These are phyloP conservation scores for Cladophialophora bantiana DNA, from an alignment of 2,329 filamentous ascomycete genomes.

Conservation along the genomic window DNA sequence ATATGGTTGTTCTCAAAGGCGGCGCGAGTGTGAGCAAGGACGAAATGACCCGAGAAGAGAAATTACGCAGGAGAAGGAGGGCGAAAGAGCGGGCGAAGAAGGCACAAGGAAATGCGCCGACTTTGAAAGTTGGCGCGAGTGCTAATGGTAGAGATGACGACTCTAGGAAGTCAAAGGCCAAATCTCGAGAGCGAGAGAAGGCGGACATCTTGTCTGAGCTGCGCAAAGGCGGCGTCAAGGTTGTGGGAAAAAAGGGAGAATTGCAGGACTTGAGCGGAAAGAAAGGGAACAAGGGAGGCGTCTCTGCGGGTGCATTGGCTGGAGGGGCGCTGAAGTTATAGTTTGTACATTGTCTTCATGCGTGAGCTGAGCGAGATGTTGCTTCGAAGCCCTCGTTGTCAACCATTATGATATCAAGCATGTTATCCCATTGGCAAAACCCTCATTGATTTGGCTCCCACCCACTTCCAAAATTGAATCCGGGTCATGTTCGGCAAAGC, in stretches of 20 bases:
- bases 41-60: conserved; percentile 89
- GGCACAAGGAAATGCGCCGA: conserved; percentile 50
- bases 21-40: conserved; percentile 72
- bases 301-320: not conserved
- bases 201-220: conserved; percentile 69
- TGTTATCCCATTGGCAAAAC: not conserved
- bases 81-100: conserved; percentile 83
- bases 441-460: not conserved
- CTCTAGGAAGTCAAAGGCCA: conserved; percentile 42
- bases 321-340: conserved; percentile 29
- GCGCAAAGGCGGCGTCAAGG: conserved; percentile 85
- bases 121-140: conserved; percentile 48
- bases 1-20: conserved; percentile 33
- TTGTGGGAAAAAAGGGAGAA: conserved; percentile 90
- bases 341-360: not conserved
- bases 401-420: not conserved
- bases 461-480: not conserved
- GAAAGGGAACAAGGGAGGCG: conserved; percentile 61
- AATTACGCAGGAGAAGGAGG: conserved; percentile 74
- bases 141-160: conserved; percentile 29
- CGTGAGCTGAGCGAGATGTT: not conserved
- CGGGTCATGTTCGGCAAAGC: conserved; percentile 18
- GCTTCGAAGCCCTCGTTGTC: not conserved
- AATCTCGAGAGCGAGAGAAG: conserved; percentile 49
- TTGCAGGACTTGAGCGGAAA: conserved; percentile 84